Base-by-base conservation (phyloP, 495 filamentous ascomycete genomes). In the Aspergillus cavernicola region DNA sequence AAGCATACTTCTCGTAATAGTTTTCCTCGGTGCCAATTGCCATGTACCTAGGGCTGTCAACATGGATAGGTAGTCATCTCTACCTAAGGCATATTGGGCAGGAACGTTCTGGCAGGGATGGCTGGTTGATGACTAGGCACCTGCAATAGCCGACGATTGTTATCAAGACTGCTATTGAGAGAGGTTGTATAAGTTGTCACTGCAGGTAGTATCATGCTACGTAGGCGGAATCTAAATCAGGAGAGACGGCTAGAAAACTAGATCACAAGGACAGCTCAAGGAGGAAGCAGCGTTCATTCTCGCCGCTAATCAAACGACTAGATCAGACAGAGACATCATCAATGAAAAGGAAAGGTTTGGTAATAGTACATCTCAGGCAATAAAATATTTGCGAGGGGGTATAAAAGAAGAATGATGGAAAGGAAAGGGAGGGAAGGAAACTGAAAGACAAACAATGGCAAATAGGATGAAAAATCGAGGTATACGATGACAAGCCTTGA, bases 361-460 rank as follows among this genome's bases (percentile, higher is more conserved):
- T 62, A 62, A 54, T 71, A 62, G 68, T 71, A 73, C 69, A 73
- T 46, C 56, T 44, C 50, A 40, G 45, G 22, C 16, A 47, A 55
- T 33, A 24, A 53, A 56, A 63, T 57, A 62, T 60, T 61, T 69
- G 65, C 63, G 65, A 64, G 57, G 59, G 67, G 61, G 62, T 66
- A 67, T 68, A 69, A 61, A 61, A 50, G 41, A 52, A 61, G 18
- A 62, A 56, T 38, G 37, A 53, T 37, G 40, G 44, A 48, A 48
- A 29, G 31, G 40, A 53, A 61, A 39, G 56, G 53, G 29, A 52
- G 56, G 44, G 39, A 55, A 61, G 29, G 35, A 51, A 57, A 50
- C 42, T 55, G 31, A 61, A 52, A 60, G 32, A 54, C 42, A 59
- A 55, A 50, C 31, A 63, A 61, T 52, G 24, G 52, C 18, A 55